These are phyloP conservation scores for Streptanthus diversifolius DNA, from an alignment of 345 rosid species.

Conservation along the genomic window DNA sequence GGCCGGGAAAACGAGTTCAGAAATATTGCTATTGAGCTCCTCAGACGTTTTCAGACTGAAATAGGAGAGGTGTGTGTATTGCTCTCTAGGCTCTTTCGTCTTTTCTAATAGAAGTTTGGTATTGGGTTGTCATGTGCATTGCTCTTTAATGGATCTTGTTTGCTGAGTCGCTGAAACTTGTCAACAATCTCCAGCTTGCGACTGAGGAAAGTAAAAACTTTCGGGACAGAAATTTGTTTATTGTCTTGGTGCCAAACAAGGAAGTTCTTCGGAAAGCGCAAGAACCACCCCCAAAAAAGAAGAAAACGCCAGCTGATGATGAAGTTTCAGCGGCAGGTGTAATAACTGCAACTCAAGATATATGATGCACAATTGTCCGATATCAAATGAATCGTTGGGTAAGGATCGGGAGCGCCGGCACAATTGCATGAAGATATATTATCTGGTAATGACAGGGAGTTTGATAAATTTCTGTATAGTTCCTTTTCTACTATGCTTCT, in stretches of 20 bases:
- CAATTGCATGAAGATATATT: neutral
- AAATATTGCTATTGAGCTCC: conserved; percentile 79
- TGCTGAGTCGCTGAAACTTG: conserved; percentile 3
- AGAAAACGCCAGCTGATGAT: conserved; percentile 43
- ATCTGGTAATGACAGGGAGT: neutral
- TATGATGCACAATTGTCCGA: conserved; percentile 16
- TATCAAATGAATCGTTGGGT: neutral
- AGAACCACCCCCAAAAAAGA: conserved; percentile 60
- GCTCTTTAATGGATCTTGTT: neutral
- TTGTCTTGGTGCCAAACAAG: conserved; percentile 79
- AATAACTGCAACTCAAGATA: conserved; percentile 18
- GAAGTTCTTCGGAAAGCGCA: conserved; percentile 58
- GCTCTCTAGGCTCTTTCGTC: neutral
- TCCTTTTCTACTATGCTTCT: conserved; percentile 14
- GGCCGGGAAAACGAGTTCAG: conserved; percentile 92
- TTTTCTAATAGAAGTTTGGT: neutral
- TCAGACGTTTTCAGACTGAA: conserved; percentile 77
- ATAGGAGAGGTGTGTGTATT: conserved; percentile 66
- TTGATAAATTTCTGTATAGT: conserved; percentile 21
- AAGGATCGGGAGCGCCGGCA: neutral
- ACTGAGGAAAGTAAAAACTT: conserved; percentile 82
- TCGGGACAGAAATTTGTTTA: conserved; percentile 66
- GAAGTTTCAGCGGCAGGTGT: conserved; percentile 52
- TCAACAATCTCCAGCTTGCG: conserved; percentile 57
- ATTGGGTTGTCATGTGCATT: neutral